Base-by-base conservation (phyloP, 2,329 filamentous ascomycete species). In the Periconia macrospinosa region DNA sequence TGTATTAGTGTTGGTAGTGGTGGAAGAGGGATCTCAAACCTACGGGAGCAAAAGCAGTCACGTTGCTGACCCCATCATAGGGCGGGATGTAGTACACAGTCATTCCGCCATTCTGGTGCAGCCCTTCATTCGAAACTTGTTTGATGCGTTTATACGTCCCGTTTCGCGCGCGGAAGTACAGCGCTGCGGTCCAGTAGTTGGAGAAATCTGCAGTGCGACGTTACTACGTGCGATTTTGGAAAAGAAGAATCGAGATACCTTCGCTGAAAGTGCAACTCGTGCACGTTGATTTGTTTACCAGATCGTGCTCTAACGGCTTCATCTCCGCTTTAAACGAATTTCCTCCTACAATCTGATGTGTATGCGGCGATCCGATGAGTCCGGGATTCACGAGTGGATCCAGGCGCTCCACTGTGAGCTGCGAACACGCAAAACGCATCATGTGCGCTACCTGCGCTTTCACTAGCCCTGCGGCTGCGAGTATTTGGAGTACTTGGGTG, bases 61-160 rank as follows among this genome's bases (percentile, higher is more conserved):
- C 74, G 45, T 75, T 65, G 53, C 57, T 68, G 15, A 66, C 59
- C 6, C 64, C 67, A 45, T 67, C 64, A 40, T 69, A 70, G 1
- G 67, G 64, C 14, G 65, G 59, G 40, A 70, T 69, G 42, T 70
- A 70, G 48, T 70, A 70, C 9, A 70, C 65, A 0, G 65, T 68
- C 54, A 69, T 66, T 1, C 67, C 67, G 1, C 66, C 65, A 43
- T 62, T 60, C 49, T 70, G 67, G 9, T 57, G 53, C n/a, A 56
- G 30, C 3, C 47, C 50, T 10, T 50, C 54, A 17, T 56, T 56
- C 20, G 56, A 55, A 43, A 65, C 64, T 48, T 70, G 67, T 19
- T 59, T 57, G 5, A 70, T 66, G n/a, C 66, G 56, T 44, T 64
- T 69, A 50, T 57, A 70, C 1, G 67, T 69, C n/a, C 65, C 66